Conservation (phyloP, 495 filamentous ascomycete species). For the Pyronema domesticum region DNA sequence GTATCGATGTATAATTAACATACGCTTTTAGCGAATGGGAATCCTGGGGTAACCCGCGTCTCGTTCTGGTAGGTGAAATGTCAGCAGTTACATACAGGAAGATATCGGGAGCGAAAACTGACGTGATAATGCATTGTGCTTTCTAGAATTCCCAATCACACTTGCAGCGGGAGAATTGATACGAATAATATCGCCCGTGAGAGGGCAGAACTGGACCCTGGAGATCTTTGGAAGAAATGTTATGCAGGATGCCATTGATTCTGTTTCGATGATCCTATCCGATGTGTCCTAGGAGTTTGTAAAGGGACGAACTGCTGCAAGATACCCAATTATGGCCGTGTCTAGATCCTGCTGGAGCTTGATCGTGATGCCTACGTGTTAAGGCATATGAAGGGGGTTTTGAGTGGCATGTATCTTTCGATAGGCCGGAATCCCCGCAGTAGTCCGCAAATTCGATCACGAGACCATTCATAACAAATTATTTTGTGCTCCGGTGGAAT, state of each 20-base stretch:
- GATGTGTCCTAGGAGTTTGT: background rate
- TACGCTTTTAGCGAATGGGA: background rate
- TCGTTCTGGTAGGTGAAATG: background rate
- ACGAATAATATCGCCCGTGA: background rate
- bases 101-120: conserved; percentile 1
- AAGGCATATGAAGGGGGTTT: background rate
- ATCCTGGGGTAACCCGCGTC: background rate
- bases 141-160: background rate
- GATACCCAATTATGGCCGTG: background rate
- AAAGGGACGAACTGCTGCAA: background rate
- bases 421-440: background rate
- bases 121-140: background rate
- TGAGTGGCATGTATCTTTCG: background rate
- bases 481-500: background rate
- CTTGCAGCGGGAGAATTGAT: background rate
- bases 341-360: background rate
- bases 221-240: background rate
- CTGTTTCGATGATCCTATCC: background rate
- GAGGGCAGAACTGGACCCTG: background rate
- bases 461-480: background rate
- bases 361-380: conserved; percentile 1
- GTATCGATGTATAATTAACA: background rate
- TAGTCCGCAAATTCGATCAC: background rate
- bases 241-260: conserved; percentile 1
- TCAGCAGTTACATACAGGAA: background rate